Evolutionary conservation across 2,329 filamentous ascomycete genomes (phyloP), one percentile per base, ranked within the genome.

Genomic region (Ascochyta clinopodiicola): DNA sequence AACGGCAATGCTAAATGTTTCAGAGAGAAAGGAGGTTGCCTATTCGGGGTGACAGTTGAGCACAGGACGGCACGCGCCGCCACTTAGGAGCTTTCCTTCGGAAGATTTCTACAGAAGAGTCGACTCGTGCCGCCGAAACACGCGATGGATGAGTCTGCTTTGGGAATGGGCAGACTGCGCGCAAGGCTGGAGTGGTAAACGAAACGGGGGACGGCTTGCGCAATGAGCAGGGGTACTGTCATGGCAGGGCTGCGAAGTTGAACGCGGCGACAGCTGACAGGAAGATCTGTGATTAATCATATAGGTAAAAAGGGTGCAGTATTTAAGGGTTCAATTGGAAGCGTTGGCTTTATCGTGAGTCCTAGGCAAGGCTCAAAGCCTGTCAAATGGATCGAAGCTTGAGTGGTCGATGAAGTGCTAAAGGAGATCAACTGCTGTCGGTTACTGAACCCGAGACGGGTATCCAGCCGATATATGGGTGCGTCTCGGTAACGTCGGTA

Each of bases 1-100:
- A 24, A 44, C 38, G 38, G 32, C 38, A 6, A 17, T 21, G 51
- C 36, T 54, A 54, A 44, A 38, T 39, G 51, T 54, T 47, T 54
- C 44, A 54, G 19, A 21, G 37, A 44, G 17, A 54, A 47, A 13
- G 29, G 50, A 47, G 15, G 19, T 38, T 24, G 8, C 36, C 36
- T 15, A 9, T 48, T 48, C 36, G 17, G n/a, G 44, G 9, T 25
- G 32, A 47, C 24, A 39, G 24, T 27, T 40, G 49, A 39, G 43
- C 36, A 44, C 17, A 2, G 27, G 27, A 22, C 9, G 35, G 49
- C 35, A 15, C 49, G 27, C 45, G 49, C 49, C 12, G 37, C 50
- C 25, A 40, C 13, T 13, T 40, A 15, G 27, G 35, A 32, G 47
- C 38, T 43, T 10, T n/a, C 32, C 22, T 21, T 17, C 32, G 48